Percentiles rank a stretch among this genome's conserved stretches.
These are phyloP conservation scores for Edaphochlamys debaryana DNA, from an alignment of 139 green algal genomes.

Conservation along the genomic window DNA sequence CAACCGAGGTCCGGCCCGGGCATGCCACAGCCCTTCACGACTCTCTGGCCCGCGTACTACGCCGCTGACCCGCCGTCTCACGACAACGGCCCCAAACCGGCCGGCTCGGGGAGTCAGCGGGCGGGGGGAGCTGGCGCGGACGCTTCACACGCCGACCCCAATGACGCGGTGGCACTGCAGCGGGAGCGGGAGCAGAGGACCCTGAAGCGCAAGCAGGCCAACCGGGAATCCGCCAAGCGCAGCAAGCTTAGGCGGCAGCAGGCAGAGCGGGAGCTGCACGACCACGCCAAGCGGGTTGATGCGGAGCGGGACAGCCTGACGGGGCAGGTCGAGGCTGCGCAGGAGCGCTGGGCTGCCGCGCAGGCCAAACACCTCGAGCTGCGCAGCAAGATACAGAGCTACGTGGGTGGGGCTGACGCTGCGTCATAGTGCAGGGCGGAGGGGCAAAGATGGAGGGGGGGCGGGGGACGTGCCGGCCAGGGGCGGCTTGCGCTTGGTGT, in stretches of 20 bases:
- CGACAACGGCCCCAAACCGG: no score
- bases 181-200: constrained; percentile 9
- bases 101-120: no score
- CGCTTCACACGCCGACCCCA: no score
- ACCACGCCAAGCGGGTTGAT: constrained; percentile 15
- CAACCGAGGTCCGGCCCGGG: no score
- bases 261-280: constrained; percentile 29
- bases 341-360: constrained; percentile 5
- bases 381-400: constrained; percentile 11
- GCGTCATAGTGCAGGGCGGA: no score
- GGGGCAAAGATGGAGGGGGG: no score
- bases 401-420: no score
- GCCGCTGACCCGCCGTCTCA: not conserved
- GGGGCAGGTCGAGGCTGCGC: not conserved
- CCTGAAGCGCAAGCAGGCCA: constrained; percentile 18
- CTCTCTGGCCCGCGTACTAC: constrained; percentile 23
- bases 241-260: constrained; percentile 33
- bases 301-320: constrained; percentile 15
- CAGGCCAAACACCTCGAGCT: constrained; percentile 7
- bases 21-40: constrained; percentile 1
- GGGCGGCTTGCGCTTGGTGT: no score
- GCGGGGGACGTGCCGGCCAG: no score
- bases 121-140: no score
- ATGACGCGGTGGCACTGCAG: not conserved
- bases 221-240: constrained; percentile 26